Conservation (phyloP, 2,329 filamentous ascomycete genomes). For the Dactylellina haptotyla region DNA sequence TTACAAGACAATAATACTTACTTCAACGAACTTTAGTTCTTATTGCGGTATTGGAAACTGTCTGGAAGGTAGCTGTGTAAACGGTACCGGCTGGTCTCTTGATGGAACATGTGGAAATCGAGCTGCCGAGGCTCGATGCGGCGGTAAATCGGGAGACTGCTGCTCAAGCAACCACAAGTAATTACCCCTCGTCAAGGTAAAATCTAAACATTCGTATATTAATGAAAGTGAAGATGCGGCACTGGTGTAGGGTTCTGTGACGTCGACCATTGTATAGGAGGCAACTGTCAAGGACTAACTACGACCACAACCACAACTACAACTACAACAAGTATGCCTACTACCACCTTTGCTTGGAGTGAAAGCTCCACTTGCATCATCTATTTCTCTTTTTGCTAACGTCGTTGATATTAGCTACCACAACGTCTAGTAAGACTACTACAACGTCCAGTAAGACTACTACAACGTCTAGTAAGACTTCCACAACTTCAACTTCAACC, state of each 20-base stretch:
- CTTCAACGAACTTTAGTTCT: background rate
- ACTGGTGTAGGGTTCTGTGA: slow-evolving; percentile 8
- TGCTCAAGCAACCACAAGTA: slow-evolving; percentile 9
- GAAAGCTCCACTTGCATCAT: too few species aligned
- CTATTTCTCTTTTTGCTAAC: background rate
- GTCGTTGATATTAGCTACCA: background rate
- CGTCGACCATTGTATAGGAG: slow-evolving; percentile 8
- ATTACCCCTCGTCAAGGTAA: background rate
- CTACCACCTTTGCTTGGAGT: background rate
- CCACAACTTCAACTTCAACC: background rate
- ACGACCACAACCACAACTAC: slow-evolving; percentile 6
- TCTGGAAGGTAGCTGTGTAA: slow-evolving; percentile 1
- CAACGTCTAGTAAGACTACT: background rate
- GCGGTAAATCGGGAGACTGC: slow-evolving; percentile 19
- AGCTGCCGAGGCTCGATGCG: slow-evolving; percentile 1
- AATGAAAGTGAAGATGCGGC: slow-evolving; percentile 4
- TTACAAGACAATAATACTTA: background rate
- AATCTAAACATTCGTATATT: background rate
- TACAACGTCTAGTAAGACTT: too few species aligned
- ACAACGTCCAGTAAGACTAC: background rate
- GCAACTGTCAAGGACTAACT: background rate
- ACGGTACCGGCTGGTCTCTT: slow-evolving; percentile 3
- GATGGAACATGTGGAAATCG: slow-evolving; percentile 5
- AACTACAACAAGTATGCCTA: background rate
- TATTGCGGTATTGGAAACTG: slow-evolving; percentile 19